Evolutionary conservation across 495 filamentous ascomycete genomes (phyloP), one percentile per base, ranked within the genome.

Genomic region (Haplographium delicatum): DNA sequence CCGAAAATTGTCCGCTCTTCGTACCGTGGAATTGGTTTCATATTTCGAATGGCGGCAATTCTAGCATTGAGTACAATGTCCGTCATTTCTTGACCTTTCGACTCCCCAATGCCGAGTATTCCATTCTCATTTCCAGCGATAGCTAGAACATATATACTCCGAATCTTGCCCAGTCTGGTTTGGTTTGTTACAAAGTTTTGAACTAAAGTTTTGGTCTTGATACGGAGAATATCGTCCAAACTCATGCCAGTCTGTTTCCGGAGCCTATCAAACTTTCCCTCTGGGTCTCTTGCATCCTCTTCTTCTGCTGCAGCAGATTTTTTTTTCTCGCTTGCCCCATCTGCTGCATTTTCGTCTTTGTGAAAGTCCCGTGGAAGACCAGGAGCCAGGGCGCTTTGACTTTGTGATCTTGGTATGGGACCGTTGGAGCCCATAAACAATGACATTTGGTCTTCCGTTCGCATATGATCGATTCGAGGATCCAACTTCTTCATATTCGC

Each of bases 91-190:
- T 82, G 75, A 22, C 82, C 81, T 76, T 97, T 97, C 39, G 86
- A 89, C 68, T 91, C 83, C 13, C 94, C 93, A 47, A 97, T 75
- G 7, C 93, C 93, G 37, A 99, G 61, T 60, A 91, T 72, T 19
- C 93, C 93, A 47, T 91, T 76, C 27, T 75, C 72, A 63, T 96
- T 94, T 38, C 93, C 93, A 5, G 89, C 89, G 40, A 96, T 76
- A 4, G 79, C 77, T 34, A 96, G 68, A 52, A 72, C 66, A 63
- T 90, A 93, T 8, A 74, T 51, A 61, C 80, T 82, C 44, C 68
- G 68, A 46, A 97, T 81, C 78, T 96, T 99, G 58, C 93, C 93
- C 68, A 99, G 80, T 72, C 89, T 86, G 24, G 94, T 97, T 76
- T 96, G 90, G 68, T 99, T 99, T 52, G 77, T 71, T 38, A 99